Conservation (phyloP, 2,329 filamentous ascomycete genomes). For the Cercospora zeina region DNA sequence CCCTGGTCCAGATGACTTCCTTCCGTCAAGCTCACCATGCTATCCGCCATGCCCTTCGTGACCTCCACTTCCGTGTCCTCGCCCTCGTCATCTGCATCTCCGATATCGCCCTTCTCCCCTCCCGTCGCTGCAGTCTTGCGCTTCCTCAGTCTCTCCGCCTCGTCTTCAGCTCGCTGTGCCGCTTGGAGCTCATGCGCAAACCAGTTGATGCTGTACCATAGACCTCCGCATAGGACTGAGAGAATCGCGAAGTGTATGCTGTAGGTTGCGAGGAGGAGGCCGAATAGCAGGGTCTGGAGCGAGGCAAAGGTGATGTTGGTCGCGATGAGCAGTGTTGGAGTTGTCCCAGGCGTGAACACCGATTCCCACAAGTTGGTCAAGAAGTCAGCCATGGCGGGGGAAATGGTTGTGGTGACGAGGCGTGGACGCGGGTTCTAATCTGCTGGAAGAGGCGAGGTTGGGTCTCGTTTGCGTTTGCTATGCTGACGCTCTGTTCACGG, state of each 20-base stretch:
- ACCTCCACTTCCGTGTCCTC: constrained; percentile 27
- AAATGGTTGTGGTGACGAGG: not conserved
- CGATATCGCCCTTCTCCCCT: constrained; percentile 33
- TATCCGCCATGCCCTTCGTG: constrained; percentile 19
- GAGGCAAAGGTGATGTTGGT: constrained; percentile 87
- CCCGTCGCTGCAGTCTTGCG: constrained; percentile 39
- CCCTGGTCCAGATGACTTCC: constrained; percentile 13
- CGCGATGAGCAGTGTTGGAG: constrained; percentile 80
- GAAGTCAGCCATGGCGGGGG: constrained; percentile 49
- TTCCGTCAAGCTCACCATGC: constrained; percentile 22
- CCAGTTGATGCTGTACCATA: constrained; percentile 98
- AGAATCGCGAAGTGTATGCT: constrained; percentile 87
- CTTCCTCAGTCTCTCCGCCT: constrained; percentile 50
- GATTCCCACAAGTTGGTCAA: constrained; percentile 81
- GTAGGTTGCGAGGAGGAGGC: constrained; percentile 75
- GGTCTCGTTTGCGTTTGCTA: not conserved
- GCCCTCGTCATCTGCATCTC: constrained; percentile 47
- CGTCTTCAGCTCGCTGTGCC: constrained; percentile 51
- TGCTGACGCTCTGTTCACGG: not conserved
- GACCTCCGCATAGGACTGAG: constrained; percentile 72
- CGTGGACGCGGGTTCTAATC: not conserved
- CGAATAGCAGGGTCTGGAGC: constrained; percentile 75
- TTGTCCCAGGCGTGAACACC: constrained; percentile 90
- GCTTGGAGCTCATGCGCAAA: constrained; percentile 69
- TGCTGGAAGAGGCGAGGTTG: not conserved